Conservation (phyloP, 2,329 filamentous ascomycete genomes). For the Aspergillus fructus region DNA sequence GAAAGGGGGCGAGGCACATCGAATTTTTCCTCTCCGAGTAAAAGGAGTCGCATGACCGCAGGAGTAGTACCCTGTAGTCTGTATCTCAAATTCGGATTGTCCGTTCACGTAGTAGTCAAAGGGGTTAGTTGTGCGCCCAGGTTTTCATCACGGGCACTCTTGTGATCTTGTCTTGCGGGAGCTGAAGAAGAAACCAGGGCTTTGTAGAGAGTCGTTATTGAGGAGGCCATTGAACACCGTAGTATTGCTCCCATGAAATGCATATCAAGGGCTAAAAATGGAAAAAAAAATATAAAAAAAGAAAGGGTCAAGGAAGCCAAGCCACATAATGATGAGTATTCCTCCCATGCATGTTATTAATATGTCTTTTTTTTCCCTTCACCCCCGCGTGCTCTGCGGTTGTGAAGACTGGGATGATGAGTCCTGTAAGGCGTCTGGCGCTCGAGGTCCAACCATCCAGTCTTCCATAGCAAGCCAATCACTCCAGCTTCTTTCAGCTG, state of each 20-base stretch:
- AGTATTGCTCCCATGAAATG: constrained; percentile 11
- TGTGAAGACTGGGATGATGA: constrained; percentile 37
- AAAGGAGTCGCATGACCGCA: not conserved
- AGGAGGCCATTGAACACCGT: constrained; percentile 16
- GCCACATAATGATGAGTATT: not conserved
- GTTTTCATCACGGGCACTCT: not conserved
- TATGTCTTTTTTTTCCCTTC: not conserved
- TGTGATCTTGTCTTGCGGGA: not conserved
- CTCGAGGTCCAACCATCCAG: constrained; percentile 91
- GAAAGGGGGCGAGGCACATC: not conserved
- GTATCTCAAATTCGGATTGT: too few relatives aligned
- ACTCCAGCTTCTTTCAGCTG: constrained; percentile 83
- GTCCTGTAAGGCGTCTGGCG: constrained; percentile 52
- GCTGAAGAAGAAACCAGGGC: not conserved
- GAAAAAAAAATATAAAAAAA: too few relatives aligned
- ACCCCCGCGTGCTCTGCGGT: constrained; percentile 32
- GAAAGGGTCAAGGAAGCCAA: not conserved
- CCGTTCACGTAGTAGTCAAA: not conserved
- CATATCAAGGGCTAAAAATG: constrained; percentile 7
- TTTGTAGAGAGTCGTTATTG: constrained; percentile 1
- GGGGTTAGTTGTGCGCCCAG: not conserved
- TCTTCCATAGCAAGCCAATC: constrained; percentile 97
- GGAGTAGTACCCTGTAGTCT: too few relatives aligned
- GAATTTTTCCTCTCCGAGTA: not conserved
- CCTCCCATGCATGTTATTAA: not conserved